phyloP scores from a whole-genome alignment of 202 grass and related monocot species.

The Setaria italica region DNA sequence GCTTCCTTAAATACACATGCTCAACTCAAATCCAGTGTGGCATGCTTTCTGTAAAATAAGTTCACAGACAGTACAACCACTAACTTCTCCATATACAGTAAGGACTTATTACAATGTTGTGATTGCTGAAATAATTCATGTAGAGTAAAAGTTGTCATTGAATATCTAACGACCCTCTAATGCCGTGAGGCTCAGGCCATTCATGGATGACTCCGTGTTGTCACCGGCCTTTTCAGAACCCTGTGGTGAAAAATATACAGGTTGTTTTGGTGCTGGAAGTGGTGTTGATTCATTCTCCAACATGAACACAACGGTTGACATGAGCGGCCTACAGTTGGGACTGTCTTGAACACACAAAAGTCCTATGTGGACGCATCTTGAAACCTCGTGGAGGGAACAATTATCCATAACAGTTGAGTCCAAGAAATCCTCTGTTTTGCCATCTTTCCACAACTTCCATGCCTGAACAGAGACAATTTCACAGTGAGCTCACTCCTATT shows the following conservation, averaged over 20 bases:
- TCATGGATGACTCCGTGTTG: not conserved
- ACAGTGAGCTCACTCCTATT: not conserved
- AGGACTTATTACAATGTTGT: no score
- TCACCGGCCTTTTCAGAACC: not conserved
- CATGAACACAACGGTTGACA: constrained; percentile 44
- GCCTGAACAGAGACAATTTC: constrained; percentile 12
- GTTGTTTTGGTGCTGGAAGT: no score
- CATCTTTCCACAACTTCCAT: constrained; percentile 44
- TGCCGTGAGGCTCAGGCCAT: not conserved
- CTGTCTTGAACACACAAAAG: constrained; percentile 43
- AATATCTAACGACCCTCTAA: constrained; percentile 12
- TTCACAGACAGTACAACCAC: no score
- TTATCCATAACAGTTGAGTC: not conserved
- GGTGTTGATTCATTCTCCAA: constrained; percentile 8
- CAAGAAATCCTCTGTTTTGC: not conserved
- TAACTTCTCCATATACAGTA: no score
- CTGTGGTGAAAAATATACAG: not conserved
- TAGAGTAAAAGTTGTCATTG: not conserved
- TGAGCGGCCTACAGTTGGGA: constrained; percentile 31
- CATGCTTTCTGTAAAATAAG: no score
- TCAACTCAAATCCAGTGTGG: no score
- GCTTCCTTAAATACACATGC: no score
- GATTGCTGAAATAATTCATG: no score
- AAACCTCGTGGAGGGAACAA: not conserved
- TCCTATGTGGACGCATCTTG: constrained; percentile 23